phyloP scores from a whole-genome alignment of 2,329 filamentous ascomycete species.

The Thelonectria rubi region DNA sequence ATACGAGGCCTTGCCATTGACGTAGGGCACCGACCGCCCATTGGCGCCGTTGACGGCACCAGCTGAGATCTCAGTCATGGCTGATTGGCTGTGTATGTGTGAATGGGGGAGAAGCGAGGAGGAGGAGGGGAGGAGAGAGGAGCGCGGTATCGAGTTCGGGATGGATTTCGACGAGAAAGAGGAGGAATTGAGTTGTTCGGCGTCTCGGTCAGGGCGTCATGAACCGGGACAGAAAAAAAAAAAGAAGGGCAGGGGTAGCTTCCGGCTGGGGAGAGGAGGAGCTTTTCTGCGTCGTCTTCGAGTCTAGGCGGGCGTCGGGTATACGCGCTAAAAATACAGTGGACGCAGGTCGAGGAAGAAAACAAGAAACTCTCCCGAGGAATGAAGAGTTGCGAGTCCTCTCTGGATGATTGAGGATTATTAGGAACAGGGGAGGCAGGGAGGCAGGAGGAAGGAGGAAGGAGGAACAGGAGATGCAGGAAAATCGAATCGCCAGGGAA shows the following conservation, averaged over 20 bases:
- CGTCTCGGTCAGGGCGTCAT: constrained; percentile 42
- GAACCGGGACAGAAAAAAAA: constrained; percentile 33
- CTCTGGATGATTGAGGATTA: constrained; percentile 16
- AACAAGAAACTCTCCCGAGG: constrained; percentile 6
- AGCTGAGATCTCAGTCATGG: constrained; percentile 60
- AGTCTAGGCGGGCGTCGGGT: constrained; percentile 15
- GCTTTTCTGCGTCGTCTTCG: constrained; percentile 26
- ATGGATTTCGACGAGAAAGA: neutral
- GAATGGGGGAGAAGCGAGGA: constrained; percentile 28
- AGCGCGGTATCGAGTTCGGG: constrained; percentile 32
- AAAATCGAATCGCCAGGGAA: constrained; percentile 22
- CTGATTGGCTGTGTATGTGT: constrained; percentile 42
- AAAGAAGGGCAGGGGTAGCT: constrained; percentile 37
- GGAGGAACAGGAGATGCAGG: constrained; percentile 1
- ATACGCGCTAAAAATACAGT: constrained; percentile 43
- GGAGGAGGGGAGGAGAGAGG: constrained; percentile 18
- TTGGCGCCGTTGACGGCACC: constrained; percentile 53
- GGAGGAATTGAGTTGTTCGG: constrained; percentile 30
- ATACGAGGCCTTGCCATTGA: constrained; percentile 72
- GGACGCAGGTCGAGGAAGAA: constrained; percentile 19
- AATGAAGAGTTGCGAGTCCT: neutral
- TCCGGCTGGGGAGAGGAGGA: constrained; percentile 37
- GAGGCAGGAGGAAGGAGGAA: constrained; percentile 16
- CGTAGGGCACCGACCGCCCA: constrained; percentile 60
- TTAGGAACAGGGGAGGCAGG: constrained; percentile 19